A percentile compares a stretch with the other conserved stretches of the same genome.
phyloP scores from a whole-genome alignment of 768 basidiomycete species.

The Naganishia antarctica region DNA sequence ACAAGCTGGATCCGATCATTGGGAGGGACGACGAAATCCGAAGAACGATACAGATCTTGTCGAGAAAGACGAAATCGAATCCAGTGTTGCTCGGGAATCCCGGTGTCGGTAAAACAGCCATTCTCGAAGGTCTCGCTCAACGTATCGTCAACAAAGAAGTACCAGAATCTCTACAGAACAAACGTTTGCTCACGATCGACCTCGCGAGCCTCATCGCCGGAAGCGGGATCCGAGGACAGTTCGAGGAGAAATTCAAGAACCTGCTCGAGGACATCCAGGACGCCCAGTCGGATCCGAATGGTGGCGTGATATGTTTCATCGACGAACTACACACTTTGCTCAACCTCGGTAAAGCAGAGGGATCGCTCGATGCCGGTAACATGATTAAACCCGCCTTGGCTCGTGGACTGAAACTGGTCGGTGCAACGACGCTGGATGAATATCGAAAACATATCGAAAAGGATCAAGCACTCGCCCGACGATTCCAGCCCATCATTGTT shows the following conservation, averaged over 20 bases:
- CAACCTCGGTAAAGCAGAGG: slow-evolving; percentile 85
- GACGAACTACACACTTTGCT: slow-evolving; percentile 86
- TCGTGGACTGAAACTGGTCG: slow-evolving; percentile 77
- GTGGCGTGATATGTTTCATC: slow-evolving; percentile 84
- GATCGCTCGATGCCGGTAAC: slow-evolving; percentile 77
- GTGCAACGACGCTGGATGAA: slow-evolving; percentile 86
- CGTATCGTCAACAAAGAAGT: slow-evolving; percentile 84
- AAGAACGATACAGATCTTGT: slow-evolving; percentile 84
- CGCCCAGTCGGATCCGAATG: slow-evolving; percentile 52
- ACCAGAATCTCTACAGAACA: slow-evolving; percentile 83
- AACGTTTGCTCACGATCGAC: slow-evolving; percentile 82
- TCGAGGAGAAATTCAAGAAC: slow-evolving; percentile 89
- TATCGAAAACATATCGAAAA: slow-evolving; percentile 87
- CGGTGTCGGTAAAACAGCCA: slow-evolving; percentile 89
- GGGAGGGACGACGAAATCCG: slow-evolving; percentile 87
- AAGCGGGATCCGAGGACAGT: slow-evolving; percentile 84
- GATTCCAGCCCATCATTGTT: slow-evolving; percentile 83
- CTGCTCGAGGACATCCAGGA: slow-evolving; percentile 79
- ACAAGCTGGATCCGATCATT: slow-evolving; percentile 85
- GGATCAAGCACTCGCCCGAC: slow-evolving; percentile 82
- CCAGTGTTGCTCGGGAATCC: slow-evolving; percentile 71
- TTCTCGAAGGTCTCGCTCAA: slow-evolving; percentile 80
- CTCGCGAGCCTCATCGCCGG: slow-evolving; percentile 79
- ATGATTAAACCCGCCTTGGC: slow-evolving; percentile 92
- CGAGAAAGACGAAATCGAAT: slow-evolving; percentile 83